These are phyloP conservation scores for Chrysoporthe deuterocubensis DNA, from an alignment of 2,329 filamentous ascomycete genomes.

Conservation along the genomic window DNA sequence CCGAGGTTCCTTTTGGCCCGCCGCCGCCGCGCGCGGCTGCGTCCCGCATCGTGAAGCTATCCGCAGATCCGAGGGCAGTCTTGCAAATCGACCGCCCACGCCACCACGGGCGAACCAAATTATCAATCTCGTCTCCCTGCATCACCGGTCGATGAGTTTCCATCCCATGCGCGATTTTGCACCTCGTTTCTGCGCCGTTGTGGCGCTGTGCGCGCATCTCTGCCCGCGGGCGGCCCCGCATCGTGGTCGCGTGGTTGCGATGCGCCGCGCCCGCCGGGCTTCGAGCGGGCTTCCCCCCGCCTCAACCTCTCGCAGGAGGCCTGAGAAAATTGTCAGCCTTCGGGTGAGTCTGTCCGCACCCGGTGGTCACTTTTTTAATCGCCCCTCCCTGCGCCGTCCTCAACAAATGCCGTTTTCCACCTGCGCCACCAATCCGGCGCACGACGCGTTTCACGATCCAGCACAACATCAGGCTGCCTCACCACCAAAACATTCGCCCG, in stretches of 20 bases:
- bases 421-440: not conserved
- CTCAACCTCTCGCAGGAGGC: not conserved
- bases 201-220: constrained; percentile 21
- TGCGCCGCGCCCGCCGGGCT: constrained; percentile 9
- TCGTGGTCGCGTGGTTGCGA: constrained; percentile 24
- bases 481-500: not conserved
- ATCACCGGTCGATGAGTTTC: constrained; percentile 22
- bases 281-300: constrained; percentile 7
- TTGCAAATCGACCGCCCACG: constrained; percentile 18
- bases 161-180: constrained; percentile 20
- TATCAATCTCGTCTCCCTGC: constrained; percentile 8
- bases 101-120: constrained; percentile 20
- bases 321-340: not conserved
- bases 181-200: constrained; percentile 15
- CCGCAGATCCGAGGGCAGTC: constrained; percentile 21
- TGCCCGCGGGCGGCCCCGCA: constrained; percentile 4
- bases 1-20: constrained; percentile 24
- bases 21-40: constrained; percentile 19
- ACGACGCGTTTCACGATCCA: not conserved
- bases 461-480: not conserved
- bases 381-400: not conserved
- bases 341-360: constrained; percentile 15
- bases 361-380: not conserved
- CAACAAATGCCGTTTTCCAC: not conserved
- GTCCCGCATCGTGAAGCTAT: constrained; percentile 29